Evolutionary conservation across 257 asterid genomes (phyloP), one percentile per base, ranked within the genome.

Genomic region (Capsicum baccatum): DNA sequence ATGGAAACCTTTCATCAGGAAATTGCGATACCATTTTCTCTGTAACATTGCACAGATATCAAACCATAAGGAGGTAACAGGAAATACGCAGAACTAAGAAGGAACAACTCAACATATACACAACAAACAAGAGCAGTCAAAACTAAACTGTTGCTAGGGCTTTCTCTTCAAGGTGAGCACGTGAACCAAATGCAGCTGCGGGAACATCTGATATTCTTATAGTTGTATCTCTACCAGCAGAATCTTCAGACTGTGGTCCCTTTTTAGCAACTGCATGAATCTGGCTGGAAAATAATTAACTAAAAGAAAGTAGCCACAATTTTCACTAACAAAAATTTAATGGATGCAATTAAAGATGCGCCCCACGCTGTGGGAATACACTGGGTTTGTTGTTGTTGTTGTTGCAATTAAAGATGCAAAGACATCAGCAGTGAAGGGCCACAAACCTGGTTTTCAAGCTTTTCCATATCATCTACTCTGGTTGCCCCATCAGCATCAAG

Each of bases 401-500:
- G 33, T 26, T 26, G 33, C 33, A 26, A 26, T 26, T 26, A 26
- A 26, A 26, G 19, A 84, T 33, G 16, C 13, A 6, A 11, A 13
- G 33, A 17, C 33, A 33, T 37, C 55, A 59, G 82, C 70, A 63
- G 83, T 58, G 86, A 60, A 86, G 84, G 63, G 82, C 17, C n/a
- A 87, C 92, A 81, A 90, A 94, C 99, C 99, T 95, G 94, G 84
- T 91, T 93, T 91, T 97, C 99, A 84, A 97, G 98, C 87, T 95
- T 97, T 92, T 95, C 98, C 84, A 97, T 93, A 89, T 97, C 99
- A 59, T 85, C 88, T 83, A 95, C 93, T 89, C 91, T 93, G 83
- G 99, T 97, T 81, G 99, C 99, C 16, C 98, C 99, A 87, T 97
- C 99, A 87, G 99, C 99, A 91, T 97, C 99, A 85, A 97, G 97